Base-by-base conservation (phyloP, 2,329 filamentous ascomycete genomes). In the Colletotrichum echinochloae region DNA sequence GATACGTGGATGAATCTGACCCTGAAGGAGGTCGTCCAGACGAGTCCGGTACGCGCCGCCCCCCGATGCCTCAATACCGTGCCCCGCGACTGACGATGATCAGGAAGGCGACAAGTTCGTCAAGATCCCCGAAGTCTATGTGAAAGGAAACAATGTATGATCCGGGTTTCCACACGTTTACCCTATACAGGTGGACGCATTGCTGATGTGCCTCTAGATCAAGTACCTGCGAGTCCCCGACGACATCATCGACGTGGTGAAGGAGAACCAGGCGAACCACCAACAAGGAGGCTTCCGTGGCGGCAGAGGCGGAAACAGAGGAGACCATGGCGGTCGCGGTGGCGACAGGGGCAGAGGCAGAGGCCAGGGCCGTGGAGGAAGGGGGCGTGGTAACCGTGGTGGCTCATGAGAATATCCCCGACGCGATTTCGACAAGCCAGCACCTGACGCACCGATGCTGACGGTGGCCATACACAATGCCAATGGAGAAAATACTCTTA, bases 1-100 rank as follows among this genome's bases (percentile, higher is more conserved):
- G 96, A 99, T 82, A 99, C 95, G 59, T 99, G 96, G 94, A 99
- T 99, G 96, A 99, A 99, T 84, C 85, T 99, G 76, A 98, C 95
- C 2, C 84, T 99, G 75, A 97, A 96, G 82, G 96, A 98, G 81
- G 97, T 99, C 28, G 94, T 98, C 44, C 95, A 98, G 83, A 98
- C 96, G 23, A 97, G 92, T 79, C 91, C 95, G 30, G 90, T 92
- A 82, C 61, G 86, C 64, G 35, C 37, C 18, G 37, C 51, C 55
- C 37, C 20, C 37, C 48, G 23, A 30, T 48, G 16, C 28, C 49
- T 5, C 8, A 5, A 48, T 30, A 11, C 49, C 33, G 35, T 16
- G 28, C 37, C 37, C 65, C 52, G 49, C 70, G 66, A 57, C 75
- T 78, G 48, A 77, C 73, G 35, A 49, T 55, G n/a, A 35, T n/a